A percentile compares a stretch with the other conserved stretches of the same genome.
These are phyloP conservation scores for Boletus sp. DNA, from an alignment of 768 basidiomycete species.

Conservation along the genomic window DNA sequence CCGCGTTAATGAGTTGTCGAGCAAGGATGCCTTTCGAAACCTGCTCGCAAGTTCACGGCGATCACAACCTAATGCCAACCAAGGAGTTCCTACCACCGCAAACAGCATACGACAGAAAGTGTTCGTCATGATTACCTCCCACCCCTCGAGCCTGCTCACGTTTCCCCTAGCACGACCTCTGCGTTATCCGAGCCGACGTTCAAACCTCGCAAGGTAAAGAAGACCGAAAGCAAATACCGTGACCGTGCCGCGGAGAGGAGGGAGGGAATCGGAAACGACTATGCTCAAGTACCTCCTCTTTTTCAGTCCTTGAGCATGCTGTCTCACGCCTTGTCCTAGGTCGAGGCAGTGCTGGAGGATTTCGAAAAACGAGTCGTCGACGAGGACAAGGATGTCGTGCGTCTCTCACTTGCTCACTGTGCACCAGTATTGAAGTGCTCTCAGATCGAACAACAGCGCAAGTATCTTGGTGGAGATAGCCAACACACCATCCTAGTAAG, in stretches of 20 bases:
- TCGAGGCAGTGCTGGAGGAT: conserved; percentile 78
- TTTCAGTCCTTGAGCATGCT: not conserved
- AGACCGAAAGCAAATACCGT: conserved; percentile 55
- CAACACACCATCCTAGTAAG: conserved; percentile 86
- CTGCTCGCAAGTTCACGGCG: conserved; percentile 40
- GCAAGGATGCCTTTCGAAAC: conserved; percentile 58
- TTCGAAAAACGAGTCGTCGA: conserved; percentile 67
- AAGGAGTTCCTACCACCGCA: not conserved
- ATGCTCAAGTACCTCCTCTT: conserved; percentile 53
- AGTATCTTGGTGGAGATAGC: conserved; percentile 80
- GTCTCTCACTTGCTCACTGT: conserved; percentile 15
- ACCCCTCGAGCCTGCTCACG: not conserved
- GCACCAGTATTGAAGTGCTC: not conserved
- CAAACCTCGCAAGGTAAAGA: conserved; percentile 80
- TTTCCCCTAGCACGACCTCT: conserved; percentile 41
- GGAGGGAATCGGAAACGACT: conserved; percentile 64
- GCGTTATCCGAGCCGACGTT: conserved; percentile 61
- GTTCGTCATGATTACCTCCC: conserved; percentile 10
- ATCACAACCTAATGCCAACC: conserved; percentile 13
- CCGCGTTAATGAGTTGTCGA: not conserved
- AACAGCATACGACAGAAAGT: conserved; percentile 8
- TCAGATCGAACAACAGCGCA: conserved; percentile 73
- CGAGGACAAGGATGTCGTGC: conserved; percentile 57
- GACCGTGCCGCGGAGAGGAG: conserved; percentile 77
- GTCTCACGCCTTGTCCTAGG: conserved; percentile 36